Evolutionary conservation across 192 early-diverging fungal genomes (phyloP), one percentile per base, ranked within the genome.

Genomic region (Linnemannia elongata): DNA sequence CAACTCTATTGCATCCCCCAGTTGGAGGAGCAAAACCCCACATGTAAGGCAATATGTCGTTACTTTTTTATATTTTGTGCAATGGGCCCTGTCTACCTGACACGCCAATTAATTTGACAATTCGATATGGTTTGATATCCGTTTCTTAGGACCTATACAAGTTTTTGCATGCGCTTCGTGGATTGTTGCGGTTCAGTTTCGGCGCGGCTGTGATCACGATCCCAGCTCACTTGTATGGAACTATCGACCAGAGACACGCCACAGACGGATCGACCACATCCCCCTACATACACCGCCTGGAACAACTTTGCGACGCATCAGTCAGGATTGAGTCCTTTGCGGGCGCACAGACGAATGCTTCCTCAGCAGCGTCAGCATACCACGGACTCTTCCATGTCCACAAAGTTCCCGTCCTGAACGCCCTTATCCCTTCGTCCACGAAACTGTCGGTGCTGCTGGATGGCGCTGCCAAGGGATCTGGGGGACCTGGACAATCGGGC

Each of bases 261-360:
- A 45, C 75, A 66, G 72, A 87, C 36, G 41, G 75, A 55, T 82
- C 81, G 6, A 83, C 81, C 24, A 79, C 77, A 10, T 85, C 83
- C 13, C 88, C 89, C 44, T 85, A 92, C 72, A 92, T 97, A 12
- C 90, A 93, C 60, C 90, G 94, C 44, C 82, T 98, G 8, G 93
- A 96, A 83, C 96, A 97, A 75, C 87, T 95, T 10, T 94, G 93
- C 68, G 98, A 99, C 83, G 95, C 94, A 1, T 97, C 97, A 0
- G 88, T 99, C 38, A 95, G 95, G 84, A 91, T 99, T 22, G 97
- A 98, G 88, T 98, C 97, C 8, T 99, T 99, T 93, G 96, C 96
- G 63, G 96, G 96, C 18, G 89, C 90, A 60, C 89, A 90, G 15
- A 91, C 89, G 15, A 87, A 93, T 47, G 83, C 89, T 4, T 82